A percentile compares a stretch with the other conserved stretches of the same genome.
Evolutionary conservation across 805 yeast genomes (phyloP).

Genomic region (Helenozyma baotianmanensis): DNA sequence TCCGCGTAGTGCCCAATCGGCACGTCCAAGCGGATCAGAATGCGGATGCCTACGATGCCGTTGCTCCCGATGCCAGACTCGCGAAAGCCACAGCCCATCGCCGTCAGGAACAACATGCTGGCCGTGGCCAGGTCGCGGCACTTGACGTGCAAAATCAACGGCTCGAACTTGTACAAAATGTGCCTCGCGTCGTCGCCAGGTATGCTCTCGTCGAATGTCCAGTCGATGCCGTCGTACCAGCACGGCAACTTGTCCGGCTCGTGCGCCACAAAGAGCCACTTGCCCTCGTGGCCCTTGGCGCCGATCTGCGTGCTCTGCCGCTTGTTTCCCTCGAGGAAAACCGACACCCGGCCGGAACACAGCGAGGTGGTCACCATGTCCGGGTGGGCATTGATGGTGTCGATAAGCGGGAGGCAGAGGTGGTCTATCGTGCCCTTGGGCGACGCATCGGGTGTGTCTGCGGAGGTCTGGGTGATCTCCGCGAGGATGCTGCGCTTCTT

Average conservation of each 20-base stretch:
- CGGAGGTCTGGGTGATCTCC: slow-evolving; percentile 46
- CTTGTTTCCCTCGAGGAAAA: slow-evolving; percentile 73
- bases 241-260: slow-evolving; percentile 42
- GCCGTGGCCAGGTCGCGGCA: slow-evolving; percentile 63
- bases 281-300: slow-evolving; percentile 82
- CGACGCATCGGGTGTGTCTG: slow-evolving; percentile 55
- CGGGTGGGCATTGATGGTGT: slow-evolving; percentile 54
- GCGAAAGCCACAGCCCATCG: slow-evolving; percentile 82
- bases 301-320: slow-evolving; percentile 45
- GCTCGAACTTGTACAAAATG: slow-evolving; percentile 76
- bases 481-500: slow-evolving; percentile 52
- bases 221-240: slow-evolving; percentile 43
- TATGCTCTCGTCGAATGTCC: slow-evolving; percentile 7
- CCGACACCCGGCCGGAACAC: slow-evolving; percentile 83
- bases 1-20: slow-evolving; percentile 62
- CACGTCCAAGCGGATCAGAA: slow-evolving; percentile 66
- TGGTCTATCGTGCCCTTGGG: slow-evolving; percentile 87
- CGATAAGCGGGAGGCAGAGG: slow-evolving; percentile 66
- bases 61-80: slow-evolving; percentile 84
- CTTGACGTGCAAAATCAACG: slow-evolving; percentile 78
- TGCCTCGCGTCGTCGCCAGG: slow-evolving; percentile 18
- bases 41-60: slow-evolving; percentile 72
- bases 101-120: slow-evolving; percentile 55
- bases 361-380: slow-evolving; percentile 84
- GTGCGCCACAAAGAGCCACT: slow-evolving; percentile 80